Evolutionary conservation across 179 eudicot species (phyloP), one percentile per base, ranked within the genome.

Genomic region (Drosera spatulata): DNA sequence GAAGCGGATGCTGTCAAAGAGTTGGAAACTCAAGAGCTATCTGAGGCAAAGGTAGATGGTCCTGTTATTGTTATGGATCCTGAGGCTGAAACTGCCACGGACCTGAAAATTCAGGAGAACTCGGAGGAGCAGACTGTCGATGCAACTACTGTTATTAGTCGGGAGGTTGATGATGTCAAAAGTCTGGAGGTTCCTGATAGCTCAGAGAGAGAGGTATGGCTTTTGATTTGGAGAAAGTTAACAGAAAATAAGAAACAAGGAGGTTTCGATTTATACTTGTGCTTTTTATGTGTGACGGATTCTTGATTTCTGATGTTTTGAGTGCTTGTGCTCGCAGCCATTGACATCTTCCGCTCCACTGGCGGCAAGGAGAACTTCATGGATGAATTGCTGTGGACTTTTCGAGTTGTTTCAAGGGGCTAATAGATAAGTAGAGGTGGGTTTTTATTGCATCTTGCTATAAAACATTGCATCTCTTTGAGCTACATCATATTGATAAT

Each of bases 311-410:
- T 43, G 45, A 43, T 43, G 45, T 7, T 43, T 43, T 43, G 5
- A 43, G 45, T 43, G 8, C 40, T 7, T 11, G 3, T 43, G 4
- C 10, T 45, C 74, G 80, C 82, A 88, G 96, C 85, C 82, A 50
- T 59, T 70, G 66, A 62, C 67, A 41, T 75, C 68, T 68, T 64
- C 81, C n/a, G 66, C 75, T 69, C 75, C 78, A 40, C 70, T 45
- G 57, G 69, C 87, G 33, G 78, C 73, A 57, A 82, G 74, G 71
- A 77, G 72, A 62, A 73, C 95, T 47, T 86, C 89, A n/a, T 73
- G 72, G 83, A 73, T 56, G 75, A 62, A 79, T 70, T 91, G 98
- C 70, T 91, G 98, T 75, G 96, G 98, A 64, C 69, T 91, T 59
- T 82, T 84, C 63, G 96, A 91, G 71, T 65, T 82, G 74, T 75